Conservation (phyloP, 441 rosid species). For the Populus tomentosa region DNA sequence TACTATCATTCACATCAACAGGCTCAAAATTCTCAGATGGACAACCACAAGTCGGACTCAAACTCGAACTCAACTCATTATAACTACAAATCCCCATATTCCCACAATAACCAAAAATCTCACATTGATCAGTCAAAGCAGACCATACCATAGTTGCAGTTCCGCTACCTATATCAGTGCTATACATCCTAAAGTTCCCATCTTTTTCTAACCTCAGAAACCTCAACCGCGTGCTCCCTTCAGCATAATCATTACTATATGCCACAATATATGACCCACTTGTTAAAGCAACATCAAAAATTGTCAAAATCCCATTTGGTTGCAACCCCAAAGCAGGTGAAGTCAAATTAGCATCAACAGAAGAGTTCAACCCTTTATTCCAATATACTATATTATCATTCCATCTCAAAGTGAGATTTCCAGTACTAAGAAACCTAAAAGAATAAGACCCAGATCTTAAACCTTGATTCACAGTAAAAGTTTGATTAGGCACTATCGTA, state of each 20-base stretch:
- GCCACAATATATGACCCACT: conserved; percentile 25
- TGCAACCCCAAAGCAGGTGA: conserved; percentile 47
- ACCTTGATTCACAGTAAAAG: conserved; percentile 34
- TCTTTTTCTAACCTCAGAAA: conserved; percentile 57
- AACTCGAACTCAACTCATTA: conserved; percentile 22
- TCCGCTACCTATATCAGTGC: conserved; percentile 34
- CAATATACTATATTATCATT: conserved; percentile 41
- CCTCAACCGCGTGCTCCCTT: conserved; percentile 43
- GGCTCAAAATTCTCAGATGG: conserved; percentile 65
- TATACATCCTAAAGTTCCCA: conserved; percentile 71
- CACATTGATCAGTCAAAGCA: conserved; percentile 62
- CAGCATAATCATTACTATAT: conserved; percentile 68
- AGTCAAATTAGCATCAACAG: conserved; percentile 37
- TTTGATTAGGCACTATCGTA: conserved; percentile 60
- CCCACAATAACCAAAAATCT: conserved; percentile 72
- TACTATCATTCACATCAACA: conserved; percentile 43
- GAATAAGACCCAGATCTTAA: conserved; percentile 56
- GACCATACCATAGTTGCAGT: conserved; percentile 40
- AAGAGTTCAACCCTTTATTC: conserved; percentile 50
- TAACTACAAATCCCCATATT: conserved; percentile 64
- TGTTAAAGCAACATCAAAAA: conserved; percentile 32
- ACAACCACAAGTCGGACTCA: conserved; percentile 49
- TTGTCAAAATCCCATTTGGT: conserved; percentile 40
- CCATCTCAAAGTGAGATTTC: conserved; percentile 59
- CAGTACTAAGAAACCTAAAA: conserved; percentile 36